phyloP scores from a whole-genome alignment of 1,139 yeast genomes.

The Meyerozyma sp. region DNA sequence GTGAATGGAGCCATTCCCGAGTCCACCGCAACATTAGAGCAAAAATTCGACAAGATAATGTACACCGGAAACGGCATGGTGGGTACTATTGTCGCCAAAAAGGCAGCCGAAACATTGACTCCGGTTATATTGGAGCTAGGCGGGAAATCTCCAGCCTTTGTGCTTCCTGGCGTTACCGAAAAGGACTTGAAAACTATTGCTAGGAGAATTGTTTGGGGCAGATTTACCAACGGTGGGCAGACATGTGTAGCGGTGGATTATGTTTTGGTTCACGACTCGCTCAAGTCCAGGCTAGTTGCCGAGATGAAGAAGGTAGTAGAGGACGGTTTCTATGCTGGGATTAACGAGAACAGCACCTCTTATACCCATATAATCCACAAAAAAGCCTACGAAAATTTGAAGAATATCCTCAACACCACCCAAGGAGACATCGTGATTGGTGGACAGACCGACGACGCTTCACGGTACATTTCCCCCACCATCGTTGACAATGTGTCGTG shows the following conservation, averaged over 20 bases:
- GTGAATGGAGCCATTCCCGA: conserved; percentile 76
- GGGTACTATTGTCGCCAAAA: conserved; percentile 71
- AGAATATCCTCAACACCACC: conserved; percentile 41
- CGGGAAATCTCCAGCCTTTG: conserved; percentile 84
- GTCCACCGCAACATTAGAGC: conserved; percentile 57
- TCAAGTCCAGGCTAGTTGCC: conserved; percentile 45
- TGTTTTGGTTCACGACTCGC: conserved; percentile 54
- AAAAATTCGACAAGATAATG: conserved; percentile 75
- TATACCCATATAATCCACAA: conserved; percentile 64
- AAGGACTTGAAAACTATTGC: conserved; percentile 49
- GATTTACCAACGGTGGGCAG: conserved; percentile 78
- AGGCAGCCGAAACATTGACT: conserved; percentile 80
- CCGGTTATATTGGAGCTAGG: conserved; percentile 85
- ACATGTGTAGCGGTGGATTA: conserved; percentile 90
- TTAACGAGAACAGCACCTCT: conserved; percentile 21
- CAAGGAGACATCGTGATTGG: conserved; percentile 59
- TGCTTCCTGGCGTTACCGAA: conserved; percentile 47
- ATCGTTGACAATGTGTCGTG: conserved; percentile 56
- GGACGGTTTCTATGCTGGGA: conserved; percentile 41
- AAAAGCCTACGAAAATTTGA: conserved; percentile 50
- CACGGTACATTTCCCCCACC: conserved; percentile 72
- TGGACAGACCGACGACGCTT: conserved; percentile 38
- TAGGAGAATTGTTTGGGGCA: conserved; percentile 71
- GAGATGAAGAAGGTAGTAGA: conserved; percentile 39
- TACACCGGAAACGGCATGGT: conserved; percentile 80